Evolutionary conservation across 768 basidiomycete genomes (phyloP), one percentile per base, ranked within the genome.

Genomic region (Leccinum sublutescens): DNA sequence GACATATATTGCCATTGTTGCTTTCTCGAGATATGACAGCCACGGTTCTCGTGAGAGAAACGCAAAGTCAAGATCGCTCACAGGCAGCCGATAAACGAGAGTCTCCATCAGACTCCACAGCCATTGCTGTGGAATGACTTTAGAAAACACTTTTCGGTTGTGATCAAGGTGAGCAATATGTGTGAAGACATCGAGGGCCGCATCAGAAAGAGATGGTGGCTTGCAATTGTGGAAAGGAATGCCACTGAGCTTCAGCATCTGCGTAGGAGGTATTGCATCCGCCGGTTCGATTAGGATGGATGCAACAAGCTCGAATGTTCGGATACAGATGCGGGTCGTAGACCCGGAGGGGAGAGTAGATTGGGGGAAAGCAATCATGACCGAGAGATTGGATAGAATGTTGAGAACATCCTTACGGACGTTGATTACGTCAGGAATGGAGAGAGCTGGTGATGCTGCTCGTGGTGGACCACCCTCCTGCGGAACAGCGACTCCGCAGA

Each of bases 121-220:
- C 64, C 83, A 82, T 5, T 74, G 65, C 52, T 80, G 73, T 2
- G 89, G 82, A 9, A 95, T 77, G 14, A 82, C 77, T 43, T 80
- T 76, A 17, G 87, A 79, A 52, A 97, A 78, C 31, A 88, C 75
- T 63, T 86, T 83, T 25, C 96, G 87, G 69, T 94, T 96, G 33
- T 78, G 75, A 73, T 98, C 96, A 17, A 78, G 74, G 52, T 89
- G 87, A 34, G 85, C 83, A 57, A 97, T 74, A 43, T 86, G 84
- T n/a, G 89, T 87, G 66, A 95, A 90, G 2, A 86, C 85, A 60
- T 96, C 91, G 54, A 98, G 78, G n/a, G 93, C 91, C 33, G 84
- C 75, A 64, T 95, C 91, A 8, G 85, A 79, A 38, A 87, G 77
- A 25, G 79, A 71, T 0, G 88, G 84, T 21, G 89, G 88, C 58